Base-by-base conservation (phyloP, 2,329 filamentous ascomycete species). In the Paraphaeosphaeria sporulosa region DNA sequence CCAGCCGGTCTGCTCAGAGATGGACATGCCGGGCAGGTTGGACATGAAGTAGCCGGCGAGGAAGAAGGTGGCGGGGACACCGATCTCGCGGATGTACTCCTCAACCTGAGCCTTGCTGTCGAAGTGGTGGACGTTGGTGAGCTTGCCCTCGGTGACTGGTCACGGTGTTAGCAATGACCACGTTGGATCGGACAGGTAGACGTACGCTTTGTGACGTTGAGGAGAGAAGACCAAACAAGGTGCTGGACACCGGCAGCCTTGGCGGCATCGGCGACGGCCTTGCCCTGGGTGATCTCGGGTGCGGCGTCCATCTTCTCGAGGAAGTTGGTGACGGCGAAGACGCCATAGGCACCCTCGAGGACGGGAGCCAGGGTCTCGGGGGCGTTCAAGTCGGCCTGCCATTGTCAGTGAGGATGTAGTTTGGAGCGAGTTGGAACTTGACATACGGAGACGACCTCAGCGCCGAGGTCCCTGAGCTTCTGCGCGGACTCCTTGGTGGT, bases 41-140 rank as follows among this genome's bases (percentile, higher is more conserved):
- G 52, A 55, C 84, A 86, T 87, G 70, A 86, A 89, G 61, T 79
- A 80, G 0, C 80, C 85, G 0, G 84, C 80, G 32, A 82, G 67
- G 67, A 84, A 82, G 67, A 87, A 87, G 8, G 36, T 62, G 13
- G 77, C 78, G 0, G 81, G 81, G 10, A 88, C 72, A 0, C 78
- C 79, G 3, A 82, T 74, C 0, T 69, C 60, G n/a, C 82, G 80
- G 53, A 86, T 82, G 70, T 88, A 85, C 21, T 80, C 71, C 63
- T 86, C 85, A 0, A 85, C 80, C 6, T 81, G 73, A 15, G 85
- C 85, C 71, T 88, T 88, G 68, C 73, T 75, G 69, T 89, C 86
- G 60, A 88, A 89, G 64, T 85, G 82, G 58, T 80, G 64, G 13
- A 80, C 74, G 32, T 76, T 66, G 8, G 65, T 63, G 25, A 79